Base-by-base conservation (phyloP, 2,329 filamentous ascomycete species). In the Dendrostoma leiphaemia region DNA sequence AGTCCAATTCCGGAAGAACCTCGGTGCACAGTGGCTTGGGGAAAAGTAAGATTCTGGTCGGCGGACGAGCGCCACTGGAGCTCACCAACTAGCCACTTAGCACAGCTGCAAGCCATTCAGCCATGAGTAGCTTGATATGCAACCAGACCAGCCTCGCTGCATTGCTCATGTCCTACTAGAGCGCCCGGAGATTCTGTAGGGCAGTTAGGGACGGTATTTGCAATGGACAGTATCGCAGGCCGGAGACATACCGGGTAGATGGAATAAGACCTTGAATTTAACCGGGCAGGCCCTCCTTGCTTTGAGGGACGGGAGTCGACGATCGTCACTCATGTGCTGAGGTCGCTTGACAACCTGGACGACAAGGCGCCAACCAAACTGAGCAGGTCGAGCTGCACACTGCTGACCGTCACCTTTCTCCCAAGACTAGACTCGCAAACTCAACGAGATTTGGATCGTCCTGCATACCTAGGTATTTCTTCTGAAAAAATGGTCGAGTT, bases 231-330 rank as follows among this genome's bases (percentile, higher is more conserved):
- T 17, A 32, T 9, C 37, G 37, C n/a, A 38, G 45, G 26, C 46
- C 41, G 35, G 46, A 40, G 24, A 21, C 31, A 43, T 54, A 41
- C 38, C 40, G 46, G 40, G 29, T 31, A 38, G 52, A 54, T 44
- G 52, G 47, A 48, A 34, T 26, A 31, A 24, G 23, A 15, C 29
- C 37, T 52, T 48, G 38, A 10, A 45, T 56, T 53, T 45, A 56
- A n/a, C 44, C 53, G 51, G 49, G 28, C 28, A 32, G 37, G 21
- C 31, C 31, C 23, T 49, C 44, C 43, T 29, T 15, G 31, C 28
- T 17, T n/a, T 46, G 26, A 46, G n/a, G 31, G 12, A 35, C 32
- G 46, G 52, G 41, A 31, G 34, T 37, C 31, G 35, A 40, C 31
- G 44, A 28, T 40, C 32, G 32, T 40, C 38, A n/a, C n/a, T n/a